Evolutionary conservation across 129 eudicot species (phyloP).

Genomic region (Flaveria brownii): DNA sequence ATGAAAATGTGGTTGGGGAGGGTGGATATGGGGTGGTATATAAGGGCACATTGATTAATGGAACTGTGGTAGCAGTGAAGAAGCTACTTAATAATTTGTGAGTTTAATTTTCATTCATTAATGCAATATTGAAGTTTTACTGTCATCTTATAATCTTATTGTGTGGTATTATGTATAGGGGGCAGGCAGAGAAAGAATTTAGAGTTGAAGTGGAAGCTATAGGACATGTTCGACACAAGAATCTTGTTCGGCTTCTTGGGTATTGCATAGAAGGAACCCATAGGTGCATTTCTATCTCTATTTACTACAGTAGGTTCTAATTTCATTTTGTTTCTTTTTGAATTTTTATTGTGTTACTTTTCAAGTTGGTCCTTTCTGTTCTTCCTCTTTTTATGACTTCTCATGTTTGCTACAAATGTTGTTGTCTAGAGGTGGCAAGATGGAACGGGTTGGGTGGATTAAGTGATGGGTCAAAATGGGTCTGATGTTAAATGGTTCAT

Average conservation of each 20-base stretch:
- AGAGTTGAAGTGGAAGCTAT: slow-evolving; percentile 97
- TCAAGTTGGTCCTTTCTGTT: not conserved
- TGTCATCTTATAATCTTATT: slow-evolving; percentile 9
- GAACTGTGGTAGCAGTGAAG: slow-evolving; percentile 88
- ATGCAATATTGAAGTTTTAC: slow-evolving; percentile 16
- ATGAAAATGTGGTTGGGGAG: slow-evolving; percentile 78
- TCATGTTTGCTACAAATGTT: not conserved
- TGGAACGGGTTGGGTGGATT: not conserved
- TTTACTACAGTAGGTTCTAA: not conserved
- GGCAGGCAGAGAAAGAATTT: slow-evolving; percentile 96
- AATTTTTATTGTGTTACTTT: not conserved
- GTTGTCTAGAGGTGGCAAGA: slow-evolving; percentile 16
- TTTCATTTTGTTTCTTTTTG: slow-evolving; percentile 1
- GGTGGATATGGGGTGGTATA: slow-evolving; percentile 98
- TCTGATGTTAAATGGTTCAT: not conserved
- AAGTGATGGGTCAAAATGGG: not conserved
- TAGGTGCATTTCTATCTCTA: slow-evolving; percentile 46
- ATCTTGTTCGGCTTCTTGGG: slow-evolving; percentile 93
- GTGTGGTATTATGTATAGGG: slow-evolving; percentile 44
- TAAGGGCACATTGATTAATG: slow-evolving; percentile 70
- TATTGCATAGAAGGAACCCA: slow-evolving; percentile 97
- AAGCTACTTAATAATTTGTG: slow-evolving; percentile 88
- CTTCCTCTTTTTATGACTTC: not conserved
- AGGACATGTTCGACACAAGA: slow-evolving; percentile 96
- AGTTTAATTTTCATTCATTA: slow-evolving; percentile 28